Evolutionary conservation across 1,284 basidiomycete genomes (phyloP).

Genomic region (Serendipita sp.): DNA sequence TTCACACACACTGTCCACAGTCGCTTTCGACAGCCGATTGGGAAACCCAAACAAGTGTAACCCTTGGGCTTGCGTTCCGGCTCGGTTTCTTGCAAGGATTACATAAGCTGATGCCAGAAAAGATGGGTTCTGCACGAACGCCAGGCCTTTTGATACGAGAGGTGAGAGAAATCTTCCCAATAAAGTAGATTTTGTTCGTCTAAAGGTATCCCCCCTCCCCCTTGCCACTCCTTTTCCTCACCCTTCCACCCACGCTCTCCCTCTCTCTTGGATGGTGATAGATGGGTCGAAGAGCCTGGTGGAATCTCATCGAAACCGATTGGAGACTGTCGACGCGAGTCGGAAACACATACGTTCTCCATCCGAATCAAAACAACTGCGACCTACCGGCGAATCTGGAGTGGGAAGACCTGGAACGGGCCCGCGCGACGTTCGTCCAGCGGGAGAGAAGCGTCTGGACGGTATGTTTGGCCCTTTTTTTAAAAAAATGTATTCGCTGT

Average conservation of each 20-base stretch:
- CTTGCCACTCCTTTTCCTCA: no score
- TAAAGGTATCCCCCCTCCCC: no score
- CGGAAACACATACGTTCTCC: neutral
- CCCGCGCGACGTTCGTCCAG: neutral
- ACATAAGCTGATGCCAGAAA: neutral
- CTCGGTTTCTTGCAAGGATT: neutral
- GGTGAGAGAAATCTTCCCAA: neutral
- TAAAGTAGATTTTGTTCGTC: no score
- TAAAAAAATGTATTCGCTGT: no score
- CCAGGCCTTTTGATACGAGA: neutral
- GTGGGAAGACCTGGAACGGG: neutral
- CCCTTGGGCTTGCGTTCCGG: neutral
- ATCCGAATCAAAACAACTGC: neutral
- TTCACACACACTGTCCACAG: neutral
- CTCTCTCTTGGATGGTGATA: neutral
- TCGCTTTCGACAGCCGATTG: neutral
- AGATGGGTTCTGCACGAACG: neutral
- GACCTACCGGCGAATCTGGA: neutral
- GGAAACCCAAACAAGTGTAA: neutral
- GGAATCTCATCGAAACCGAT: neutral
- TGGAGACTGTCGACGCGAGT: neutral
- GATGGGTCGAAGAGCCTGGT: neutral
- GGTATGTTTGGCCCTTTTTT: neutral
- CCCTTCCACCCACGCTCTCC: no score
- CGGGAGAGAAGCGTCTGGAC: neutral